These are phyloP conservation scores for Myriosclerotinia curreyana DNA, from an alignment of 2,329 filamentous ascomycete genomes.

Conservation along the genomic window DNA sequence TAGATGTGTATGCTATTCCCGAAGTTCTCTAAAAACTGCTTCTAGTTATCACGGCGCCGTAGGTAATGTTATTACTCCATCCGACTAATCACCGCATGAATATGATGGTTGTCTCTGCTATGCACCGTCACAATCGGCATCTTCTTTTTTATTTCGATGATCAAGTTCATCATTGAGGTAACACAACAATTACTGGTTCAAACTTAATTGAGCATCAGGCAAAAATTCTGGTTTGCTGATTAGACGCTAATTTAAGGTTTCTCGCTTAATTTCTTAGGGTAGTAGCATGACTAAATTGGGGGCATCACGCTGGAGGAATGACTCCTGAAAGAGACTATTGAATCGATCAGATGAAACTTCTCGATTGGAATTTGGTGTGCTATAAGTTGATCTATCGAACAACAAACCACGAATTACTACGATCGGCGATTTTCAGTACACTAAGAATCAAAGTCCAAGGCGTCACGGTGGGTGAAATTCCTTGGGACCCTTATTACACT, in stretches of 20 bases:
- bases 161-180: neutral
- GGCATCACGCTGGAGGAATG: neutral
- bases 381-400: neutral
- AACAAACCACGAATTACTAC: neutral
- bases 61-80: no score
- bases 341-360: neutral
- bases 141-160: accelerated
- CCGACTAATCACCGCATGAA: neutral
- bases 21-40: neutral
- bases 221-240: no score
- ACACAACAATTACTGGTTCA: no score
- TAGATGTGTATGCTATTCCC: neutral
- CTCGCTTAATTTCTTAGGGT: neutral
- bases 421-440: no score
- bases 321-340: neutral
- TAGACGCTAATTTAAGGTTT: no score
- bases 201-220: no score
- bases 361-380: neutral
- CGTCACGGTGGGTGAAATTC: neutral
- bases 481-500: no score
- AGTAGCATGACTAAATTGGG: neutral
- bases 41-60: neutral
- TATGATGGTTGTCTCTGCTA: no score
- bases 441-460: neutral
- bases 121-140: neutral